Evolutionary conservation across 2,329 filamentous ascomycete species (phyloP).

Genomic region (Cladosporium colombiae): DNA sequence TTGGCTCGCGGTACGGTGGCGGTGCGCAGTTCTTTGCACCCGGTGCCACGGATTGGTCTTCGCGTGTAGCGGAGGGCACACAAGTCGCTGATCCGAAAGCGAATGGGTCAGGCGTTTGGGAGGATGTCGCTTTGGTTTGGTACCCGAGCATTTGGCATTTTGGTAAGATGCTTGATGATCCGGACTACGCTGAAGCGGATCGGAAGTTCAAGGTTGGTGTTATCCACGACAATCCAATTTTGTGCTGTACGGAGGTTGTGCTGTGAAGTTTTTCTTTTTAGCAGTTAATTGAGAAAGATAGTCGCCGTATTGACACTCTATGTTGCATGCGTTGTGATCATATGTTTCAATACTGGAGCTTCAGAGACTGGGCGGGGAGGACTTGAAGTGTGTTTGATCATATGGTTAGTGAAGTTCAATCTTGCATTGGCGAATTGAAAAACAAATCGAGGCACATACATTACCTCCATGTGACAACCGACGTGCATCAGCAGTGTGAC

Average conservation of each 20-base stretch:
- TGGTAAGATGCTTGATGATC: conserved; percentile 29
- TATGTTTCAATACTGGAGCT: neutral
- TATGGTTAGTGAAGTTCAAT: too few relatives aligned
- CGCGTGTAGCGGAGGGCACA: conserved; percentile 10
- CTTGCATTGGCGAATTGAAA: too few relatives aligned
- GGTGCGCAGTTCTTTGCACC: conserved; percentile 22
- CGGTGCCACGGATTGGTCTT: conserved; percentile 22
- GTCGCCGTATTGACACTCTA: neutral
- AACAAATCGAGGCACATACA: too few relatives aligned
- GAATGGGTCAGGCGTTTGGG: conserved; percentile 23
- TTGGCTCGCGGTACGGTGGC: conserved; percentile 26
- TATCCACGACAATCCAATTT: conserved; percentile 27
- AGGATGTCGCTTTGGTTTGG: conserved; percentile 25
- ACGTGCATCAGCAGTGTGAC: neutral
- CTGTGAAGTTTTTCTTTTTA: neutral
- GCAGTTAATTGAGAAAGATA: neutral
- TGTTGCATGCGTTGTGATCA: neutral
- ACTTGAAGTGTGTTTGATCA: neutral
- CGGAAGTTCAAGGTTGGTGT: conserved; percentile 29
- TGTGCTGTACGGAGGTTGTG: conserved; percentile 27
- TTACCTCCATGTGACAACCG: neutral
- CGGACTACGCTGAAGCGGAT: conserved; percentile 29
- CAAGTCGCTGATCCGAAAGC: conserved; percentile 21
- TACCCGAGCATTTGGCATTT: conserved; percentile 32
- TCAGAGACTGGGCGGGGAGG: neutral